Conservation (phyloP, 2,329 filamentous ascomycete species). For the Fusarium illudens region DNA sequence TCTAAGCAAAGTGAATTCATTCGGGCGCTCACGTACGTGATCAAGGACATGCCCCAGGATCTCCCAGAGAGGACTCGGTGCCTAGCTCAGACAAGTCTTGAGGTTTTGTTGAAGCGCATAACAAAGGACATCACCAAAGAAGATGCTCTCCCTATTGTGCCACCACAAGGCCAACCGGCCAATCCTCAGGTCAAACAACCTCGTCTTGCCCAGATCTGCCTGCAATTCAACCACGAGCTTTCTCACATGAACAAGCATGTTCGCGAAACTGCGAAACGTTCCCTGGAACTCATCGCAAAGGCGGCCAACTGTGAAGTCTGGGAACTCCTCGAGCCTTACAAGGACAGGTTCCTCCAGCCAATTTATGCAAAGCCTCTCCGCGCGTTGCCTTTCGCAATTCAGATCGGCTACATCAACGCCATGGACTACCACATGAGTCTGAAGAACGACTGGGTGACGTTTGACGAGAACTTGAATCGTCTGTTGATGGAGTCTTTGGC, state of each 20-base stretch:
- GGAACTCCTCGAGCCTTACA: constrained; percentile 88
- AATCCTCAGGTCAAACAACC: constrained; percentile 57
- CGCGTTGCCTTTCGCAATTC: constrained; percentile 90
- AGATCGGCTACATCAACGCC: constrained; percentile 98
- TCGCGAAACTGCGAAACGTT: constrained; percentile 83
- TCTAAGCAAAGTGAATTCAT: constrained; percentile 88
- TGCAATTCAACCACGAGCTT: constrained; percentile 85
- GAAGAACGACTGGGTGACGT: constrained; percentile 86
- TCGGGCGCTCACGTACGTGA: constrained; percentile 91
- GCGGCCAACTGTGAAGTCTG: constrained; percentile 81
- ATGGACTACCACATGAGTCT: constrained; percentile 94
- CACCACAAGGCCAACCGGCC: constrained; percentile 51
- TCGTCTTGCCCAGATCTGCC: constrained; percentile 79
- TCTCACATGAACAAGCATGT: constrained; percentile 97
- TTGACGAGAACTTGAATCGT: constrained; percentile 90
- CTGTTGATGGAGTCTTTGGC: constrained; percentile 93
- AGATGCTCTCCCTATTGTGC: constrained; percentile 59
- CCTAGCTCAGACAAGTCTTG: constrained; percentile 83
- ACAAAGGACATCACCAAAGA: constrained; percentile 83
- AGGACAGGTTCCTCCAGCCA: constrained; percentile 85
- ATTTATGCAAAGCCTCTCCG: constrained; percentile 96
- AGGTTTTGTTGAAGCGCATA: constrained; percentile 79
- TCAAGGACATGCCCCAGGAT: constrained; percentile 97
- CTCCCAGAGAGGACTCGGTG: constrained; percentile 88
- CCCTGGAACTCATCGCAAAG: constrained; percentile 82